Conservation (phyloP, 768 basidiomycete species). For the Lactifluus volemus region DNA sequence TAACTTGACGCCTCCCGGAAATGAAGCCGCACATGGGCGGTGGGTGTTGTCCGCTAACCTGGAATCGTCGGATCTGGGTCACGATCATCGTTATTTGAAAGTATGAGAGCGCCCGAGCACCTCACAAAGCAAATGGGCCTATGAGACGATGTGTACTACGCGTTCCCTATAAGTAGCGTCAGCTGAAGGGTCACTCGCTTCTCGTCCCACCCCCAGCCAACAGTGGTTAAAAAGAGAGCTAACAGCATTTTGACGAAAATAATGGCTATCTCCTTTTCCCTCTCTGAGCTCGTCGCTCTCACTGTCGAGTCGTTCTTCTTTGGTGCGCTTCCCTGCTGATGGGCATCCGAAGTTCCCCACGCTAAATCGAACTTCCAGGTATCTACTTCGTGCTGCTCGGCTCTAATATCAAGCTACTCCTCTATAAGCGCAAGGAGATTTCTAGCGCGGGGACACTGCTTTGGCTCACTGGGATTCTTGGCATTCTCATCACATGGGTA, state of each 20-base stretch:
- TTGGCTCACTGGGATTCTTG: constrained; percentile 6
- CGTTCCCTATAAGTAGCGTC: background rate
- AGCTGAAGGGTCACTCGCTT: background rate
- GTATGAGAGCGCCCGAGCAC: background rate
- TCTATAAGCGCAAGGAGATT: constrained; percentile 13
- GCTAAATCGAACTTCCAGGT: background rate
- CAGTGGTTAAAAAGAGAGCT: background rate
- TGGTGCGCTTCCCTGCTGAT: background rate
- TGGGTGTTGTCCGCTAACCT: background rate
- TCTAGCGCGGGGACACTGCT: constrained; percentile 1
- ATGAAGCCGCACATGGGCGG: constrained; percentile 1
- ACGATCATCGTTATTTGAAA: background rate
- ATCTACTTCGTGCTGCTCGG: constrained; percentile 8
- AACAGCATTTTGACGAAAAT: background rate
- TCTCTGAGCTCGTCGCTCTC: constrained; percentile 17
- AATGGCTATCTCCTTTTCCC: constrained; percentile 15
- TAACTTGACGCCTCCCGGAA: constrained; percentile 1
- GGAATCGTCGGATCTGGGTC: constrained; percentile 2
- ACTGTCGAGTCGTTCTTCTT: constrained; percentile 13
- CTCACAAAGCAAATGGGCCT: background rate
- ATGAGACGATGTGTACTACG: background rate
- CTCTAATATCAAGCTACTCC: constrained; percentile 7
- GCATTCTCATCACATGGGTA: constrained; percentile 19
- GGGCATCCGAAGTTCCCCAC: background rate
- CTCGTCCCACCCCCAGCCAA: background rate